Percentiles rank a stretch among this genome's conserved stretches.
These are phyloP conservation scores for Grigorovia transvaalensis DNA, from an alignment of 805 yeast genomes.

Conservation along the genomic window DNA sequence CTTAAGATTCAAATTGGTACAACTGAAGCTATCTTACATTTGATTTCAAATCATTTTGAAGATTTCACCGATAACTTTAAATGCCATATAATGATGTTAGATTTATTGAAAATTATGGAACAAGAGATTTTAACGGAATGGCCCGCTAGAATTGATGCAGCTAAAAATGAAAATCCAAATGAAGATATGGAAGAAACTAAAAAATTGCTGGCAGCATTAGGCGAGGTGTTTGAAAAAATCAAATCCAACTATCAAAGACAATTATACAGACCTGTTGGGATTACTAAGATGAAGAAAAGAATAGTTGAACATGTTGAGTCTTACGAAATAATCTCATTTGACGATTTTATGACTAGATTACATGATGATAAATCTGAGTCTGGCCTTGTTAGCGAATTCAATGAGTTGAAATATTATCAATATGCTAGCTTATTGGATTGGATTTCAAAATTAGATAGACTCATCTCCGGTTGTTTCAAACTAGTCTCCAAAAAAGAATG, in stretches of 20 bases:
- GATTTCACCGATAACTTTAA: conserved; percentile 63
- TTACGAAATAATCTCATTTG: conserved; percentile 10
- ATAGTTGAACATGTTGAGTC: conserved; percentile 14
- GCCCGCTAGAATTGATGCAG: conserved; percentile 34
- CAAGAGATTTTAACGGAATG: conserved; percentile 48
- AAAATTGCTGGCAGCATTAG: conserved; percentile 21
- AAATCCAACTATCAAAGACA: conserved; percentile 63
- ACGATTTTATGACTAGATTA: conserved; percentile 9
- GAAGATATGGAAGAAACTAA: conserved; percentile 20
- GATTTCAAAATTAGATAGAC: conserved; percentile 51
- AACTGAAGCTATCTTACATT: conserved; percentile 59
- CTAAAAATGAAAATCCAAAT: conserved; percentile 12
- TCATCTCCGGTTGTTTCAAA: conserved; percentile 46
- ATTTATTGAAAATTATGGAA: conserved; percentile 56
- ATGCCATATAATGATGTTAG: conserved; percentile 50
- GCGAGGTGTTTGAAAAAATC: conserved; percentile 48
- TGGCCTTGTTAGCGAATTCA: conserved; percentile 13
- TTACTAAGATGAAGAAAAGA: conserved; percentile 16
- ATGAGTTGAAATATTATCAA: conserved; percentile 8
- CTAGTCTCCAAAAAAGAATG: conserved; percentile 53
- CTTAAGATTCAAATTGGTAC: conserved; percentile 76
- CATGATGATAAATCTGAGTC: conserved; percentile 23
- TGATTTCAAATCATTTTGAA: conserved; percentile 61
- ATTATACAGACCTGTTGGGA: conserved; percentile 47
- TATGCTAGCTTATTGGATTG: conserved; percentile 46